Evolutionary conservation across 2,329 filamentous ascomycete genomes (phyloP).

Genomic region (Aureobasidium musti): DNA sequence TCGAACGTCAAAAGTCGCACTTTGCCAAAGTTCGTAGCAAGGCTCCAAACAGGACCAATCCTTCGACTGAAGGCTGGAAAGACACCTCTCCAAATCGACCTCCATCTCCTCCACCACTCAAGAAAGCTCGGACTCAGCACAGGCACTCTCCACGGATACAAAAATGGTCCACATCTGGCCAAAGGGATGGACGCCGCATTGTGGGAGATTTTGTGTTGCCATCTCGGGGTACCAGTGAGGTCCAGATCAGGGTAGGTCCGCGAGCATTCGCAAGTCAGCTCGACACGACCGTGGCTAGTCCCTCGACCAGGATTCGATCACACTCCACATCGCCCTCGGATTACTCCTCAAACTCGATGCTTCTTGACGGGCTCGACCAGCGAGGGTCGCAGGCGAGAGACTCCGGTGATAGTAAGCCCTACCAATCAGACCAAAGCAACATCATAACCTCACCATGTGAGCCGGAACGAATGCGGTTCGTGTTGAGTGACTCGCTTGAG

Average conservation of each 20-base stretch:
- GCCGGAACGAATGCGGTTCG: not conserved
- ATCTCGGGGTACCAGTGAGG: constrained; percentile 31
- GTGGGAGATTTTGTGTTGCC: constrained; percentile 3
- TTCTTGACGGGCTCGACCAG: constrained; percentile 19
- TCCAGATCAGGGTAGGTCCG: constrained; percentile 40
- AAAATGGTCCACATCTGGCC: constrained; percentile 1
- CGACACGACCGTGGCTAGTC: constrained; percentile 28
- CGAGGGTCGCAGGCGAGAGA: too few species aligned
- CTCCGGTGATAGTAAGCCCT: not conserved
- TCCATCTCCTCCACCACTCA: not conserved
- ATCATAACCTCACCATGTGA: not conserved
- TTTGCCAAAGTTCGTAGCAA: constrained; percentile 47
- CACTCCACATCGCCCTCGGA: not conserved
- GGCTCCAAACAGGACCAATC: constrained; percentile 37
- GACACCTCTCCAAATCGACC: not conserved
- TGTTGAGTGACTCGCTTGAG: not conserved
- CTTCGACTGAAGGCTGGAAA: constrained; percentile 6
- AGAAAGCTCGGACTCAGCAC: not conserved
- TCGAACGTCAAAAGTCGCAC: constrained; percentile 50
- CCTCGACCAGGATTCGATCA: constrained; percentile 9
- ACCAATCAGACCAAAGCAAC: not conserved
- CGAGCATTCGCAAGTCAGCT: constrained; percentile 39
- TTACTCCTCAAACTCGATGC: constrained; percentile 18
- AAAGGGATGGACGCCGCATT: not conserved
- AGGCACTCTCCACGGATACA: not conserved